These are phyloP conservation scores for Fraxinus xanthoxyloides DNA, from an alignment of 305 asterid species.

Conservation along the genomic window DNA sequence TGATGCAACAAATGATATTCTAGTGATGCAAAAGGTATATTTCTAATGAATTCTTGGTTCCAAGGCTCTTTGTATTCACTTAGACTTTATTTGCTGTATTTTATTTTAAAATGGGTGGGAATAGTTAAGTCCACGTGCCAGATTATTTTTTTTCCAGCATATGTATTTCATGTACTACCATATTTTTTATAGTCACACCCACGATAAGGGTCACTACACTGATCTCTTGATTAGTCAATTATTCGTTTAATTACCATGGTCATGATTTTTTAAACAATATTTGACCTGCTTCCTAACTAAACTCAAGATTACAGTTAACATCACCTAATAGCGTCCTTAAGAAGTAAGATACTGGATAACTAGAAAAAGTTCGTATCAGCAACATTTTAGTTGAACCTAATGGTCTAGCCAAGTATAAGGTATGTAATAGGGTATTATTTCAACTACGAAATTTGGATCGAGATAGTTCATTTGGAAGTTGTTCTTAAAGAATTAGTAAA, in stretches of 20 bases:
- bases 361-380: background rate
- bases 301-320: background rate
- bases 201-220: background rate
- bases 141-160: background rate
- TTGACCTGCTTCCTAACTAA: background rate
- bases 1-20: constrained; percentile 50
- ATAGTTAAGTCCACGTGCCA: background rate
- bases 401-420: background rate
- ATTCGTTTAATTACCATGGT: background rate
- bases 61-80: background rate
- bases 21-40: constrained; percentile 65
- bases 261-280: background rate
- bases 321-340: background rate
- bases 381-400: background rate
- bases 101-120: background rate
- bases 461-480: background rate
- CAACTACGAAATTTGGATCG: background rate
- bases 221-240: background rate
- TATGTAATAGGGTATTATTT: background rate
- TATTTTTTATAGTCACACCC: background rate
- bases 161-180: background rate
- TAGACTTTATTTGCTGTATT: background rate
- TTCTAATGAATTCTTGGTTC: constrained; percentile 8
- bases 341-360: background rate
- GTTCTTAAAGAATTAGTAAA: background rate